These are phyloP conservation scores for Chalciporus chontae DNA, from an alignment of 768 basidiomycete genomes.

Conservation along the genomic window DNA sequence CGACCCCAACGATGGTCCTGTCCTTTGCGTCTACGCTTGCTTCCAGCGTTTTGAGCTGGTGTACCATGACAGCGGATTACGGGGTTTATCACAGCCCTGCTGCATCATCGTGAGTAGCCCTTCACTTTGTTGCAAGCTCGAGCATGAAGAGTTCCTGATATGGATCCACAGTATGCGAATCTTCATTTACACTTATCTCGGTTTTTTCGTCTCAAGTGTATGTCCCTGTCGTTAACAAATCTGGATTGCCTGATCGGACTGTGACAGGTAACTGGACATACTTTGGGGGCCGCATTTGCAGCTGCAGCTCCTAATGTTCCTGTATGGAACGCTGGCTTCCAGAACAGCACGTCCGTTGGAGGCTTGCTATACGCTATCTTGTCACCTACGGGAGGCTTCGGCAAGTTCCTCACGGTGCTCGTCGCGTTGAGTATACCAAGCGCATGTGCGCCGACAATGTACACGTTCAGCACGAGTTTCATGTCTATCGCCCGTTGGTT, in stretches of 20 bases:
- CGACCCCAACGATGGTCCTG: conserved; percentile 34
- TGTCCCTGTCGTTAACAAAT: neutral
- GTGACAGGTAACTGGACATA: conserved; percentile 36
- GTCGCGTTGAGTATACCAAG: conserved; percentile 52
- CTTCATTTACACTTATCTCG: conserved; percentile 45
- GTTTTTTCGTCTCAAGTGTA: conserved; percentile 41
- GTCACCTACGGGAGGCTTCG: conserved; percentile 39
- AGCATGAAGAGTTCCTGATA: neutral
- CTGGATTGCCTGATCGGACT: neutral
- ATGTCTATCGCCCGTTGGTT: conserved; percentile 37
- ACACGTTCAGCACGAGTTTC: conserved; percentile 47
- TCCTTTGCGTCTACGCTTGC: conserved; percentile 44
- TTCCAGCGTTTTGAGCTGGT: conserved; percentile 43
- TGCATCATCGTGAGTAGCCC: conserved; percentile 50
- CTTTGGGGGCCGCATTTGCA: conserved; percentile 45
- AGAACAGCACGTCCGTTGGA: conserved; percentile 40
- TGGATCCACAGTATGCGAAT: conserved; percentile 30
- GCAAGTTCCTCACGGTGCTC: conserved; percentile 46
- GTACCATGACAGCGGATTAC: conserved; percentile 44
- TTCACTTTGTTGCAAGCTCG: neutral
- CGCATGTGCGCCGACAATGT: conserved; percentile 58
- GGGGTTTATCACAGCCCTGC: conserved; percentile 49
- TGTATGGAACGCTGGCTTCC: conserved; percentile 39
- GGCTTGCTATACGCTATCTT: conserved; percentile 41
- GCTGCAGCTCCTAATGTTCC: conserved; percentile 38